Base-by-base conservation (phyloP, 2,329 filamentous ascomycete species). In the Mycosphaerella sp. region DNA sequence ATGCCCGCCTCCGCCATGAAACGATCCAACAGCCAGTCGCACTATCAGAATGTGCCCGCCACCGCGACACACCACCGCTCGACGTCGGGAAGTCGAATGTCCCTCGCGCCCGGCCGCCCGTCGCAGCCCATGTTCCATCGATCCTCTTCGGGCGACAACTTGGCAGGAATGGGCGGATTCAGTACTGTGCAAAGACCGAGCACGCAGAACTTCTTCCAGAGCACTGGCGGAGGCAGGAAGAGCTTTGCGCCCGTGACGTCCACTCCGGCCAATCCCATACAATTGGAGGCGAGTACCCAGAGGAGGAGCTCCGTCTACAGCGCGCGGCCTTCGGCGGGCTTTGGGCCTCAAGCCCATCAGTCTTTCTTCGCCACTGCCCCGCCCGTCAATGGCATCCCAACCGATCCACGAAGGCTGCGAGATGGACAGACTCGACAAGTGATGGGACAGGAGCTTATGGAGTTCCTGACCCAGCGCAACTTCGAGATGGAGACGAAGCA, bases 401-500 rank as follows among this genome's bases (percentile, higher is more conserved):
- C 84, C 57, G 95, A 98, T 67, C 92, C 93, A 1, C 82, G 95
- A 53, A 87, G 91, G 11, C 76, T 97, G 50, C 87, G 85, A 67
- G 89, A 97, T 67, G 79, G 87, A 38, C 79, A 80, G 21, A 95
- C 87, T 63, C 88, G 95, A 67, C 79, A 83, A 31, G 83, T 85
- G 53, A 91, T 98, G 70, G 89, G 86, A 6, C 87, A 93, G 63
- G 91, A 98, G 66, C 74, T 98, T 52, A 75, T 95, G 61, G 93
- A 98, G 62, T 98, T 95, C 68, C 80, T 98, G 67, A 85, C 89
- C 0, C 85, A 91, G 54, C 86, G 96, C 70, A 95, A 96, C 68
- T 98, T 97, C 66, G 93, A 98, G 72, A 84, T 96, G 80, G 91
- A 97, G 64, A 95, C 95, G 85, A 96, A 95, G 73, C 88, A 97